Evolutionary conservation across 2,329 filamentous ascomycete genomes (phyloP), one percentile per base, ranked within the genome.

Genomic region (Microcera coccophila): DNA sequence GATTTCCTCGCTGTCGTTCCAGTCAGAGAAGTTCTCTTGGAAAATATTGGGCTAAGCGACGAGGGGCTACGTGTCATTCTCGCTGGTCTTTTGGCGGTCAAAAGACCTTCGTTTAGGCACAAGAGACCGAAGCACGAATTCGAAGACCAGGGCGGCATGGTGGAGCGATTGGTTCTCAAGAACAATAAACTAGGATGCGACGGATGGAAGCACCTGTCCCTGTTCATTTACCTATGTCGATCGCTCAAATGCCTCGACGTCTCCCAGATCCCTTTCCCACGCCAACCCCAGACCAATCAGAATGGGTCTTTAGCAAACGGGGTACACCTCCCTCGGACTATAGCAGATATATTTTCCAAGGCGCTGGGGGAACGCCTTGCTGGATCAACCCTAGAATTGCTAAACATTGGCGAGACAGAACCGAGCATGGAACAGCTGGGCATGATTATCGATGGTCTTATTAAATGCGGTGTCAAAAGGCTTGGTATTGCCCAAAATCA

Each of bases 1-100:
- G 93, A 98, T 62, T 98, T 91, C 73, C 74, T 98, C 31, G 91
- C 93, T 4, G 82, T 98, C 5, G 91, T 97, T 1, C 91, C 93
- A 0, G 84, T 97, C 3, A 85, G 87, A 53, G 89, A 94, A 58
- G 68, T 98, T 1, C 74, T 94, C 5, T 68, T 97, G 41, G 90
- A 96, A 58, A 88, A 94, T 60, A 91, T 89, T 47, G 87, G 89
- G 5, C 68, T 98, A 28, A 87, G 79, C 1, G 90, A 97, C 57
- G 90, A 95, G 62, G 89, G 89, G 3, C 72, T 96, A 5, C 79
- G 93, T 15, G 85, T 95, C 15, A 81, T 97, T 32, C 76, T 98
- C 9, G 88, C 90, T 1, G 91, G 89, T 3, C 72, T 98, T 2
- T 71, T 96, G 5, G 86, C 90, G 3, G 85, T 87, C 3, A 93